These are phyloP conservation scores for Ophiocordyceps robertsii DNA, from an alignment of 2,329 filamentous ascomycete genomes.

Conservation along the genomic window DNA sequence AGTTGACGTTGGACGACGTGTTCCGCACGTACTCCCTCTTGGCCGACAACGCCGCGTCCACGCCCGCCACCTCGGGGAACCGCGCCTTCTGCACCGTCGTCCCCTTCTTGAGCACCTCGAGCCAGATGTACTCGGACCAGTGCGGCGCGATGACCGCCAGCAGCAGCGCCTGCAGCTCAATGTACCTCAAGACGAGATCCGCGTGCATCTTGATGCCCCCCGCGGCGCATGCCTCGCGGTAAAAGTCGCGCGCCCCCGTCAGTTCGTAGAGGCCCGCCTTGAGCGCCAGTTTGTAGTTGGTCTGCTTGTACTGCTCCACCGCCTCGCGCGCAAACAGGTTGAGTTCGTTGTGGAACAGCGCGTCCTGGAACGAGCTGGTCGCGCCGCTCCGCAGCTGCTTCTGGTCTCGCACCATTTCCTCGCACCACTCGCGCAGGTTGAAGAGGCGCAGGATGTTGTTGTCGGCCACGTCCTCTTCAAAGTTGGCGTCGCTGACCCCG, in stretches of 20 bases:
- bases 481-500: constrained; percentile 89
- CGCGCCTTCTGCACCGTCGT: constrained; percentile 64
- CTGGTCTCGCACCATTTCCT: constrained; percentile 65
- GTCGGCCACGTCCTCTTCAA: constrained; percentile 90
- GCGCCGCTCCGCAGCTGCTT: constrained; percentile 58
- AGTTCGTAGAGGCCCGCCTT: constrained; percentile 86
- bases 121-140: constrained; percentile 90
- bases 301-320: constrained; percentile 62
- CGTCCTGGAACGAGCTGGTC: constrained; percentile 69
- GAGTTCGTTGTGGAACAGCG: constrained; percentile 87
- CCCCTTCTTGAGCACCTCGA: constrained; percentile 71
- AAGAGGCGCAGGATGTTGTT: constrained; percentile 78
- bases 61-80: constrained; percentile 42
- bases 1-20: constrained; percentile 63
- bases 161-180: constrained; percentile 75
- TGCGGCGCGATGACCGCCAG: constrained; percentile 79
- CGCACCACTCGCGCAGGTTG: constrained; percentile 77
- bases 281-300: constrained; percentile 67
- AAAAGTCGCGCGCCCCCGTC: constrained; percentile 75
- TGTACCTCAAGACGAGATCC: constrained; percentile 64
- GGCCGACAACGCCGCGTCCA: constrained; percentile 56
- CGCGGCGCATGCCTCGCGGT: constrained; percentile 68
- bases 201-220: constrained; percentile 78
- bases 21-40: constrained; percentile 69
- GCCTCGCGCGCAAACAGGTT: constrained; percentile 71